phyloP scores from a whole-genome alignment of 768 basidiomycete species.

The Russula vinacea region DNA sequence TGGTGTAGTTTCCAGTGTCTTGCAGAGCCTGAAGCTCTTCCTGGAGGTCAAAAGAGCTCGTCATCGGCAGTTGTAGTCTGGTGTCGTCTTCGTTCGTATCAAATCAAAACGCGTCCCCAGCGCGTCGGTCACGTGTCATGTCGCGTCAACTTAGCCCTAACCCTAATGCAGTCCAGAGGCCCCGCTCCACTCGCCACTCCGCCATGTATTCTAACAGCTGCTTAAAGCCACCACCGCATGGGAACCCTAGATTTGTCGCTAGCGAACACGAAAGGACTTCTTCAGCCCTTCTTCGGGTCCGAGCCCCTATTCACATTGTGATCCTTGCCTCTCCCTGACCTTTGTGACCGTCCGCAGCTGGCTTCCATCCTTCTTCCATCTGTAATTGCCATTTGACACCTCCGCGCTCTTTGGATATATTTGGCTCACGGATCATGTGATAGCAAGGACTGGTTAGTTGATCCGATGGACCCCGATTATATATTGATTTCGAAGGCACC shows the following conservation, averaged over 20 bases:
- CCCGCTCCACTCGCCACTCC: too few relatives aligned
- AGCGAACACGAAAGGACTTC: too few relatives aligned
- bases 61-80: conserved; percentile 28
- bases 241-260: too few relatives aligned
- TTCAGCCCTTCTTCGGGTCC: too few relatives aligned
- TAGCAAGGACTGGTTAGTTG: neutral
- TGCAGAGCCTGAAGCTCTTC: conserved; percentile 69
- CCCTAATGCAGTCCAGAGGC: too few relatives aligned
- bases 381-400: too few relatives aligned
- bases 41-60: conserved; percentile 63
- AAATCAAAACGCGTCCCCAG: conserved; percentile 7
- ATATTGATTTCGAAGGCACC: neutral
- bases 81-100: neutral
- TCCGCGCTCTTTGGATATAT: neutral
- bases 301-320: neutral
- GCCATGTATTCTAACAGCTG: too few relatives aligned
- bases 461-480: neutral
- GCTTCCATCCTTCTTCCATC: neutral
- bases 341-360: neutral
- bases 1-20: conserved; percentile 59
- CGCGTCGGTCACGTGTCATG: conserved; percentile 17
- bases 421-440: neutral
- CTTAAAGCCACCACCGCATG: too few relatives aligned
- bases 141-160: conserved; percentile 8
- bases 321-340: too few relatives aligned